These are phyloP conservation scores for Hansenula sp. DNA, from an alignment of 1,139 yeast genomes.

Conservation along the genomic window DNA sequence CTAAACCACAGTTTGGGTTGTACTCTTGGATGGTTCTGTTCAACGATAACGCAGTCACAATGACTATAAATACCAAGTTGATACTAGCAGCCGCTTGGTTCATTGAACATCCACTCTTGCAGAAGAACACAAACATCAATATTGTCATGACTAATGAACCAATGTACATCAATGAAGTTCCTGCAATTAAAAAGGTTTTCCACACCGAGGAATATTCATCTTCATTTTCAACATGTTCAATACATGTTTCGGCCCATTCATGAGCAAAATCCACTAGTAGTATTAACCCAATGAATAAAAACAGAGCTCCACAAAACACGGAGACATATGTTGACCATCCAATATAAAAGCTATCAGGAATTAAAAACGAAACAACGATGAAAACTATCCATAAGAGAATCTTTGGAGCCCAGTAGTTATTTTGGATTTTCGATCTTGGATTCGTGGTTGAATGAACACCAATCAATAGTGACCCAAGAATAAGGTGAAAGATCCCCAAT, in stretches of 20 bases:
- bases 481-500: slow-evolving; percentile 71
- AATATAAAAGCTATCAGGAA: slow-evolving; percentile 85
- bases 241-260: slow-evolving; percentile 97
- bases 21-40: slow-evolving; percentile 84
- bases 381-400: slow-evolving; percentile 56
- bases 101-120: slow-evolving; percentile 82
- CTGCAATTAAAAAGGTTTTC: slow-evolving; percentile 79
- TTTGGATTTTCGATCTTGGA: slow-evolving; percentile 80
- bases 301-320: slow-evolving; percentile 76
- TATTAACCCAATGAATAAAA: slow-evolving; percentile 85
- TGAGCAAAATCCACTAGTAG: slow-evolving; percentile 95
- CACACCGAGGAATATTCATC: slow-evolving; percentile 69
- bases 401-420: slow-evolving; percentile 87
- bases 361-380: slow-evolving; percentile 59
- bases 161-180: slow-evolving; percentile 80
- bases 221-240: slow-evolving; percentile 82
- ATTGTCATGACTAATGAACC: slow-evolving; percentile 69
- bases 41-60: slow-evolving; percentile 69
- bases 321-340: slow-evolving; percentile 92
- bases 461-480: slow-evolving; percentile 61
- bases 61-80: slow-evolving; percentile 59
- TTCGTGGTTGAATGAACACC: slow-evolving; percentile 77
- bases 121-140: slow-evolving; percentile 79
- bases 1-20: slow-evolving; percentile 94
- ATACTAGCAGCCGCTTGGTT: slow-evolving; percentile 83